Conservation (phyloP, 768 basidiomycete genomes). For the Hygrophoropsis aurantiaca region DNA sequence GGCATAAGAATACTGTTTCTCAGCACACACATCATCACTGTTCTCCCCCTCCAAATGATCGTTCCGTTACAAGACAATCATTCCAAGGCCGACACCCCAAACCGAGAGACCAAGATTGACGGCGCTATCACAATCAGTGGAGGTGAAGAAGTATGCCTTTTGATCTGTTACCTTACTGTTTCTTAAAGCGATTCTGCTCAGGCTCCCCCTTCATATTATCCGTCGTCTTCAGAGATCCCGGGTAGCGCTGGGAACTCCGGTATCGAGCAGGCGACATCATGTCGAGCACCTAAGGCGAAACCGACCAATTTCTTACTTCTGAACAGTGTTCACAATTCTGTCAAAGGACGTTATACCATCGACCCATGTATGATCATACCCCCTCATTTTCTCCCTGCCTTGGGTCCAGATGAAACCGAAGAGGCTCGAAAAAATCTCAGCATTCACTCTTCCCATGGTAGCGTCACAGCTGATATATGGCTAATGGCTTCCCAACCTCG, state of each 20-base stretch:
- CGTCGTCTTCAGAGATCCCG: background rate
- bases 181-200: background rate
- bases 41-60: too few species aligned
- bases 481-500: slow-evolving; percentile 20
- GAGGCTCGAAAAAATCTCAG: slow-evolving; percentile 39
- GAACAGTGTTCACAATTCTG: background rate
- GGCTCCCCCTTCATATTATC: slow-evolving; percentile 26
- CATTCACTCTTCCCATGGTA: slow-evolving; percentile 32
- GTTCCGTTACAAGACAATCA: too few species aligned
- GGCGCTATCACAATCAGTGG: too few species aligned
- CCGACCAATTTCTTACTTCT: slow-evolving; percentile 25
- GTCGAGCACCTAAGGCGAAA: slow-evolving; percentile 24
- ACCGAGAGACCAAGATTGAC: too few species aligned
- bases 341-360: slow-evolving; percentile 37
- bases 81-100: too few species aligned
- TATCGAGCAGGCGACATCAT: too few species aligned
- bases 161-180: too few species aligned
- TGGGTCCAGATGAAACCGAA: slow-evolving; percentile 35
- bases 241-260: too few species aligned
- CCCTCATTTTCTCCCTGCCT: slow-evolving; percentile 35
- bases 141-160: too few species aligned
- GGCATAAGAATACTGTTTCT: too few species aligned
- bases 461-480: slow-evolving; percentile 41
- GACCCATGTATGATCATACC: slow-evolving; percentile 45
- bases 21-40: too few species aligned